Conservation (phyloP, 176 grass and related monocot species). For the Eragrostis nindensis region DNA sequence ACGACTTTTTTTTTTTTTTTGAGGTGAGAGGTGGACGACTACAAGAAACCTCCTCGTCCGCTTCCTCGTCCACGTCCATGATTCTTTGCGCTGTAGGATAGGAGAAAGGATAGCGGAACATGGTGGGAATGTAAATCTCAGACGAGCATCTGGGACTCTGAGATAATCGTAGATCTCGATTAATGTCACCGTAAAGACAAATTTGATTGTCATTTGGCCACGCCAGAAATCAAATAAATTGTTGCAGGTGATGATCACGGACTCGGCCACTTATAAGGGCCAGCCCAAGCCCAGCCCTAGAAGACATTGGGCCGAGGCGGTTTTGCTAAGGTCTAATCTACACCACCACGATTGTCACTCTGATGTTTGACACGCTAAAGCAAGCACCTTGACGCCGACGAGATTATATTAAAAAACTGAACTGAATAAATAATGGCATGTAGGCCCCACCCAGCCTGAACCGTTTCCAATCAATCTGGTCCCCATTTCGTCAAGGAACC, state of each 20-base stretch:
- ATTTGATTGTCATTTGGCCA: too few relatives aligned
- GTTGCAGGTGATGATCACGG: background rate
- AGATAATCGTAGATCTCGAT: too few relatives aligned
- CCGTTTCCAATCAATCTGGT: slow-evolving; percentile 15
- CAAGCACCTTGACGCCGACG: background rate
- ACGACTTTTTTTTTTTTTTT: too few relatives aligned
- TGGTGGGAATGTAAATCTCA: too few relatives aligned
- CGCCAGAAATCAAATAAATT: background rate
- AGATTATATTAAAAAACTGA: slow-evolving; percentile 15
- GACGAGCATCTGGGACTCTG: too few relatives aligned
- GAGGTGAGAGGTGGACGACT: too few relatives aligned
- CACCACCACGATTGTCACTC: background rate
- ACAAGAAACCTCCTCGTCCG: too few relatives aligned
- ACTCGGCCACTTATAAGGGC: background rate
- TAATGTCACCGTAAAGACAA: too few relatives aligned
- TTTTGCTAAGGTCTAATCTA: background rate
- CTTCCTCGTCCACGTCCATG: too few relatives aligned
- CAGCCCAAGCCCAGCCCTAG: background rate
- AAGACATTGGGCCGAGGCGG: background rate
- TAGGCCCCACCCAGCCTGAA: background rate
- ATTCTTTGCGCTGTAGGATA: too few relatives aligned
- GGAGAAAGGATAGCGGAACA: too few relatives aligned
- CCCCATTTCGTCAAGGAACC: background rate
- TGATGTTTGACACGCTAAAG: slow-evolving; percentile 21
- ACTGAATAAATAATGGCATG: slow-evolving; percentile 5